phyloP scores from a whole-genome alignment of 176 grass and related monocot species.

The Triticum urartu region DNA sequence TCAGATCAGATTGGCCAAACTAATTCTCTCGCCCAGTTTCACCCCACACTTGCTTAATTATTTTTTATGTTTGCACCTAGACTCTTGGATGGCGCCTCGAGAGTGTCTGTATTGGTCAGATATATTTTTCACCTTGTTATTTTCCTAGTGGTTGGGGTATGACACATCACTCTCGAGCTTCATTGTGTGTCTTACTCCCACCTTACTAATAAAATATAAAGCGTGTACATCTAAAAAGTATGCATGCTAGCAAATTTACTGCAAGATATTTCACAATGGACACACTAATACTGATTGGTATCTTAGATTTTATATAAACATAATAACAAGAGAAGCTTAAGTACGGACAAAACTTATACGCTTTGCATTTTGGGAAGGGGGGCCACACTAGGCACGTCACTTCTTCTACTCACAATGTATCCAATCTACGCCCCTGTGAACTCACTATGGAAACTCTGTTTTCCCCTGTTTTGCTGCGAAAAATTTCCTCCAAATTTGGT shows the following conservation, averaged over 20 bases:
- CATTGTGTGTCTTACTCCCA: not conserved
- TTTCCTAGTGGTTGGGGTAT: not conserved
- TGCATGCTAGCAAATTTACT: too few relatives aligned
- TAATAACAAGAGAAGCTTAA: too few relatives aligned
- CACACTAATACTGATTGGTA: not conserved
- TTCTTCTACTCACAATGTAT: too few relatives aligned
- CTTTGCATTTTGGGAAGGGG: not conserved
- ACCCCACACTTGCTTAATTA: too few relatives aligned
- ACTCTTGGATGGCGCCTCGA: too few relatives aligned
- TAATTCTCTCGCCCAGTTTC: fast-evolving
- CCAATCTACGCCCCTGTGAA: too few relatives aligned
- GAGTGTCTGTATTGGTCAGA: not conserved
- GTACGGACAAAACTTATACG: not conserved
- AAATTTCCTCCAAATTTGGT: too few relatives aligned
- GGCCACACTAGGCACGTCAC: not conserved
- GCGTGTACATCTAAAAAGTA: not conserved
- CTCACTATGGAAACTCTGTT: not conserved
- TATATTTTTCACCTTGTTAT: not conserved
- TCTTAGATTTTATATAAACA: too few relatives aligned
- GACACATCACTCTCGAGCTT: not conserved
- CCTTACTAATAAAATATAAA: not conserved
- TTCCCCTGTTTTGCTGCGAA: too few relatives aligned
- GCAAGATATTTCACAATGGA: not conserved
- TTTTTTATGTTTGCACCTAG: too few relatives aligned
- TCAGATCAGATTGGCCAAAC: not conserved